Evolutionary conservation across 108 stramenopile genomes (phyloP), one percentile per base, ranked within the genome.

Genomic region (Pseudonitzschia multiseries): DNA sequence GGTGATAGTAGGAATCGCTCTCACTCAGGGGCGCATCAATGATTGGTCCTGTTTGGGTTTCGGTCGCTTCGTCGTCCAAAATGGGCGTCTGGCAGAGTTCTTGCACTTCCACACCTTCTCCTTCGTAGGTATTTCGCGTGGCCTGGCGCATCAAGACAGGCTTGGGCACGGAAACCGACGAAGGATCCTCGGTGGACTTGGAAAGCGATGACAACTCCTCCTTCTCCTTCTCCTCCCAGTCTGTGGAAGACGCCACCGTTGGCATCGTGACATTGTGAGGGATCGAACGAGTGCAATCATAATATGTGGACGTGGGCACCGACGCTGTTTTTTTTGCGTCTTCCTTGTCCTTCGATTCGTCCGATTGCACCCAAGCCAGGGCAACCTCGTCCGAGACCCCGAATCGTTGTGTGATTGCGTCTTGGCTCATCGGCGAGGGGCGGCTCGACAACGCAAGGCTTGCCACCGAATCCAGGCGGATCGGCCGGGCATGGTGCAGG

Each of bases 71-170:
- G 46, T 72, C 60, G 29, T 40, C 56, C 18, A 56, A 14, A 0
- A 67, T 21, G 22, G 67, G 29, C 5, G 29, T 42, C 8, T 69
- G 67, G 8, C 48, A 15, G 18, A 78, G 21, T 27, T 83, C 74
- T 13, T 61, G 57, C 40, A 86, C 79, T 79, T 86, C 86, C 14
- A 86, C 69, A 27, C 86, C 86, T 68, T 81, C 78, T 33, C 84
- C 84, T 27, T 81, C 69, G 62, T 81, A 69, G 26, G 21, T 57
- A 53, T 79, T 82, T 26, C 72, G 65, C 33, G 75, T 74, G 1
- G 82, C 82, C 50, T 54, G 42, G 28, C 79, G 69, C 68, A 83
- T 46, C 60, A 83, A 50, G 2, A 76, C 65, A 20, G 81, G 64
- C 24, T 71, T 70, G 0, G 64, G 57, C 27, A 8, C 26, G 24